These are phyloP conservation scores for Candida takata DNA, from an alignment of 805 yeast genomes.

Conservation along the genomic window DNA sequence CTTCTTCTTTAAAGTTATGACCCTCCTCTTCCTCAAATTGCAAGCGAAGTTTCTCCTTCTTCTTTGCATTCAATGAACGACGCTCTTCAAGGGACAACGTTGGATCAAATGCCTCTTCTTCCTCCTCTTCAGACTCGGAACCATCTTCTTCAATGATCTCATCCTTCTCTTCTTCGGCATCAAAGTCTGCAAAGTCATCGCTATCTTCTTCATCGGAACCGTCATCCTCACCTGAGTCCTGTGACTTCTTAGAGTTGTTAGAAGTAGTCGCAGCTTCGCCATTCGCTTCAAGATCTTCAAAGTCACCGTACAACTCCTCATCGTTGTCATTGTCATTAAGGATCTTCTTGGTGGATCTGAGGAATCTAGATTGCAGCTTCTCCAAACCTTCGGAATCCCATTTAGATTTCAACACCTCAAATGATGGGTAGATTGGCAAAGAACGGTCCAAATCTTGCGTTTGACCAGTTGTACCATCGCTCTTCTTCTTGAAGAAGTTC, in stretches of 20 bases:
- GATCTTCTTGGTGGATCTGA: slow-evolving; percentile 44
- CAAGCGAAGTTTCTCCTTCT: slow-evolving; percentile 79
- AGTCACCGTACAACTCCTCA: slow-evolving; percentile 48
- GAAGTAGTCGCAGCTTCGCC: slow-evolving; percentile 13
- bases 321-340: slow-evolving; percentile 32
- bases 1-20: slow-evolving; percentile 71
- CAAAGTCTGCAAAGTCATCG: slow-evolving; percentile 26
- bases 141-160: not conserved
- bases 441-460: slow-evolving; percentile 33
- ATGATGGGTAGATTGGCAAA: slow-evolving; percentile 29
- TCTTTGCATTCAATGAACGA: slow-evolving; percentile 76
- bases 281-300: slow-evolving; percentile 43
- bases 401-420: slow-evolving; percentile 39
- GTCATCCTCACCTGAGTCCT: slow-evolving; percentile 23
- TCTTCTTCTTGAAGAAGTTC: slow-evolving; percentile 50
- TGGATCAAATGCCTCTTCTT: slow-evolving; percentile 28
- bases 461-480: slow-evolving; percentile 25
- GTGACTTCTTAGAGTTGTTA: slow-evolving; percentile 11
- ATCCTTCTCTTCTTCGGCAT: slow-evolving; percentile 31
- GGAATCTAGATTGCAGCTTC: slow-evolving; percentile 39
- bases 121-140: slow-evolving; percentile 26
- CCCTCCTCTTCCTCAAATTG: slow-evolving; percentile 85
- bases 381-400: slow-evolving; percentile 40
- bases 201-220: slow-evolving; percentile 34
- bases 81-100: slow-evolving; percentile 58